A percentile compares a stretch with the other conserved stretches of the same genome.
phyloP scores from a whole-genome alignment of 2,329 filamentous ascomycete species.

The Epichloe festucae region DNA sequence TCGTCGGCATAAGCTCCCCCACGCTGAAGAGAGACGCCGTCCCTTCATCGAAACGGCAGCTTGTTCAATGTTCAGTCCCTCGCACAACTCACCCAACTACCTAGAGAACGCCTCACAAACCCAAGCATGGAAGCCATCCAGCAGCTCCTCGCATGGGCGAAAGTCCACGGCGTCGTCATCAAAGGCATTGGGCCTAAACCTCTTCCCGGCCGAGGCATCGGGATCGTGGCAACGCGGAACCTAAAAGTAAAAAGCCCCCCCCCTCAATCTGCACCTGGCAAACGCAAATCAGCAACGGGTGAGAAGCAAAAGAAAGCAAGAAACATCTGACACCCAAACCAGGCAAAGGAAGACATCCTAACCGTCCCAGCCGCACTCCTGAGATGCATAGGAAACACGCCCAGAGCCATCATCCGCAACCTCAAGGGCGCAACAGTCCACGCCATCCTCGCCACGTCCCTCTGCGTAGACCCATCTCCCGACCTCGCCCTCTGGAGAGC shows the following conservation, averaged over 20 bases:
- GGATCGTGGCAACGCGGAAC: constrained; percentile 56
- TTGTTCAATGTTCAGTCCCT: no score
- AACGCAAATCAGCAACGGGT: no score
- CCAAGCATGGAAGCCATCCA: constrained; percentile 16
- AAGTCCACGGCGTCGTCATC: constrained; percentile 49
- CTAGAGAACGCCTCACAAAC: not conserved
- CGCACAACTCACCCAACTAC: not conserved
- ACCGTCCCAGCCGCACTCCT: constrained; percentile 51
- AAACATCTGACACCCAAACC: not conserved
- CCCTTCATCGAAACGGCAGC: no score
- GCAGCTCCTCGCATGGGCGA: constrained; percentile 56
- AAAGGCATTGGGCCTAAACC: constrained; percentile 52
- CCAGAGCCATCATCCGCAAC: constrained; percentile 34
- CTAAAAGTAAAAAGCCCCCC: constrained; percentile 40
- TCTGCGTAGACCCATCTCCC: constrained; percentile 39
- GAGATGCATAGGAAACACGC: constrained; percentile 49
- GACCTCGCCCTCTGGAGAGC: constrained; percentile 47
- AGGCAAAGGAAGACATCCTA: constrained; percentile 43
- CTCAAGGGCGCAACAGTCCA: constrained; percentile 49
- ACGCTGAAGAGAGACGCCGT: no score
- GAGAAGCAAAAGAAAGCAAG: not conserved
- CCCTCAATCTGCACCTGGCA: not conserved
- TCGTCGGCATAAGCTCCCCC: no score
- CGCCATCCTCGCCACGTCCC: constrained; percentile 56
- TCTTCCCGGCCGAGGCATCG: constrained; percentile 63